Percentiles rank a stretch among this genome's conserved stretches.
Conservation (phyloP, 805 yeast genomes). For the Candida rishiriensis region DNA sequence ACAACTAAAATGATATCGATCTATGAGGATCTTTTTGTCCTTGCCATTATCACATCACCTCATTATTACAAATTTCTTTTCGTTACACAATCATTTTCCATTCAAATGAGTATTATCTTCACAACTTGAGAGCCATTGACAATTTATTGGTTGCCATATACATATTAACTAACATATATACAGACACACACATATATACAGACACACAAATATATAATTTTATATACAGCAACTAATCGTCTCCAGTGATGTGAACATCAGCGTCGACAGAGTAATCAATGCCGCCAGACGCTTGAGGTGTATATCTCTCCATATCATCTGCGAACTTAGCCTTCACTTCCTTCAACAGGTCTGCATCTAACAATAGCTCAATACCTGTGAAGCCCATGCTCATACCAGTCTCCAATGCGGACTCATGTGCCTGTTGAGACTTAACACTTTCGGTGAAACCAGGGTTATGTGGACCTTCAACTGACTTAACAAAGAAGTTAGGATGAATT, state of each 20-base stretch:
- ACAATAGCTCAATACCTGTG: constrained; percentile 16
- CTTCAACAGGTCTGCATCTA: constrained; percentile 9
- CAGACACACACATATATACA: too few relatives aligned
- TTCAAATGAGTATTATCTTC: too few relatives aligned
- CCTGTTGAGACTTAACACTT: constrained; percentile 12
- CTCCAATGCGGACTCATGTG: constrained; percentile 14
- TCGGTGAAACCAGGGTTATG: constrained; percentile 20
- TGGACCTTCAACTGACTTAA: constrained; percentile 17
- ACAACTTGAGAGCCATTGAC: too few relatives aligned
- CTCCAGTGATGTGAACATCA: not conserved
- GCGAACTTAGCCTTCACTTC: constrained; percentile 10
- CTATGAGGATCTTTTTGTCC: too few relatives aligned
- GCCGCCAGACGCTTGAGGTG: constrained; percentile 5
- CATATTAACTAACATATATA: too few relatives aligned
- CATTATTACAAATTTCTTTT: too few relatives aligned
- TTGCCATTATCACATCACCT: too few relatives aligned
- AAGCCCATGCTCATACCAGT: constrained; percentile 18
- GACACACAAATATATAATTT: too few relatives aligned
- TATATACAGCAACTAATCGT: too few relatives aligned
- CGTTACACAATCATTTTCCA: too few relatives aligned
- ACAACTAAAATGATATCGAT: too few relatives aligned
- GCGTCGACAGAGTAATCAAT: constrained; percentile 1
- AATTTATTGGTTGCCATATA: too few relatives aligned
- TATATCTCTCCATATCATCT: constrained; percentile 12
- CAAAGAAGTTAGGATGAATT: constrained; percentile 18